Conservation (phyloP, 164 flowering plant genomes). For the Litsea cubeba region DNA sequence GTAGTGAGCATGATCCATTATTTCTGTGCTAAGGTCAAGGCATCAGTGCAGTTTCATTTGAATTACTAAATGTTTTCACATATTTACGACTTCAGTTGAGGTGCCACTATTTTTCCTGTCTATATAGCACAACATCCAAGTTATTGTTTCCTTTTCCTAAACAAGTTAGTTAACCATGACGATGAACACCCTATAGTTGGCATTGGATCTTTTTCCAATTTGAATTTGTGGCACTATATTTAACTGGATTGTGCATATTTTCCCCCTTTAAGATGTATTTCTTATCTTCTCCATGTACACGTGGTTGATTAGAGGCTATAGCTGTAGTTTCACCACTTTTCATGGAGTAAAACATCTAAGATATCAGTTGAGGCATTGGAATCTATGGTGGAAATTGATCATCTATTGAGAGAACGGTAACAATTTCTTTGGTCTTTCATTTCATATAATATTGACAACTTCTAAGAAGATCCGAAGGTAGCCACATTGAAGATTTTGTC, state of each 20-base stretch:
- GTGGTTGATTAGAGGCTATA: too few relatives aligned
- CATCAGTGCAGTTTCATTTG: not conserved
- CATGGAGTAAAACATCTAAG: not conserved
- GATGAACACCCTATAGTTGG: not conserved
- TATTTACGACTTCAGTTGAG: too few relatives aligned
- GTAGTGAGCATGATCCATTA: not conserved
- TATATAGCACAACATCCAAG: not conserved
- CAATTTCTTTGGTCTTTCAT: not conserved
- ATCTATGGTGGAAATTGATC: not conserved
- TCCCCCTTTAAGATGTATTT: not conserved
- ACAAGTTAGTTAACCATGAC: not conserved
- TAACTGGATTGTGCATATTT: not conserved
- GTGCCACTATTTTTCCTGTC: not conserved
- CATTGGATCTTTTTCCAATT: not conserved
- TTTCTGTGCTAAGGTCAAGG: not conserved
- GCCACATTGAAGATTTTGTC: too few relatives aligned
- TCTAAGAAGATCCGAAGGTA: not conserved
- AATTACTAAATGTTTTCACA: not conserved
- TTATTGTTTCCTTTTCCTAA: not conserved
- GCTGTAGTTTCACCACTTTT: not conserved
- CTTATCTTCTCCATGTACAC: not conserved
- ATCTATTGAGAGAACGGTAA: not conserved
- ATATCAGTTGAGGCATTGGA: not conserved
- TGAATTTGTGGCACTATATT: not conserved
- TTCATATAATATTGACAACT: not conserved